phyloP scores from a whole-genome alignment of 1,284 basidiomycete species.

The Paramarasmius palmivorus region DNA sequence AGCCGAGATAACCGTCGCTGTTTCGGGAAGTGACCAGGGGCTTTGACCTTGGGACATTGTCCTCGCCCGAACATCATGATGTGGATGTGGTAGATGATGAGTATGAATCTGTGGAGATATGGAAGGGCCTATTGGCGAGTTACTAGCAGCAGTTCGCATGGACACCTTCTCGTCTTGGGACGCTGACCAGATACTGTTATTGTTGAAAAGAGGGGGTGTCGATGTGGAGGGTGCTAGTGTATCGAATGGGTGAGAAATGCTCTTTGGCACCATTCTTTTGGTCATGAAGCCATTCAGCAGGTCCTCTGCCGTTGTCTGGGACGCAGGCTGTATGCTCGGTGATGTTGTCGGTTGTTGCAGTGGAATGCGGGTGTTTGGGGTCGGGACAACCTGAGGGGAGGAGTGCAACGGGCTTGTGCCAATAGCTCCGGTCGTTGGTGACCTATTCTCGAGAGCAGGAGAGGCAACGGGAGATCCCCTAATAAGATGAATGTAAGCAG shows the following conservation, averaged over 20 bases:
- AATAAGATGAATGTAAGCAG: neutral
- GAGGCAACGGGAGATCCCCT: slow-evolving; percentile 17
- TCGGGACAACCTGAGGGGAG: slow-evolving; percentile 5
- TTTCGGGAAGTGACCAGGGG: slow-evolving; percentile 12
- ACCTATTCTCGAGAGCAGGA: slow-evolving; percentile 9
- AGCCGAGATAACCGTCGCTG: slow-evolving; percentile 25
- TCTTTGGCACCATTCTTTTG: too few species aligned
- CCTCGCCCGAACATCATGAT: neutral
- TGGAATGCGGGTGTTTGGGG: slow-evolving; percentile 7
- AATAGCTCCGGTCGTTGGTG: neutral
- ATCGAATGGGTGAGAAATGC: too few species aligned
- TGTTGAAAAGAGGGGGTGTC: slow-evolving; percentile 43
- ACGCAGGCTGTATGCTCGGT: slow-evolving; percentile 4
- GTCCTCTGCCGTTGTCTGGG: slow-evolving; percentile 24
- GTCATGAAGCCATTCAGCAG: slow-evolving; percentile 20
- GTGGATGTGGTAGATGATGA: neutral
- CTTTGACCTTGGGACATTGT: neutral
- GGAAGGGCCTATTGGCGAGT: neutral
- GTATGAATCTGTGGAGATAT: neutral
- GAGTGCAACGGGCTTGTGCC: neutral
- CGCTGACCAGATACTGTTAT: slow-evolving; percentile 57
- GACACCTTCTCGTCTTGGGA: slow-evolving; percentile 43
- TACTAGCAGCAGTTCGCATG: slow-evolving; percentile 28
- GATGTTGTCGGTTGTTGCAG: neutral
- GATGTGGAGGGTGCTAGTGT: slow-evolving; percentile 32